Conservation (phyloP, 2,329 filamentous ascomycete species). For the Laburnicola sp. region DNA sequence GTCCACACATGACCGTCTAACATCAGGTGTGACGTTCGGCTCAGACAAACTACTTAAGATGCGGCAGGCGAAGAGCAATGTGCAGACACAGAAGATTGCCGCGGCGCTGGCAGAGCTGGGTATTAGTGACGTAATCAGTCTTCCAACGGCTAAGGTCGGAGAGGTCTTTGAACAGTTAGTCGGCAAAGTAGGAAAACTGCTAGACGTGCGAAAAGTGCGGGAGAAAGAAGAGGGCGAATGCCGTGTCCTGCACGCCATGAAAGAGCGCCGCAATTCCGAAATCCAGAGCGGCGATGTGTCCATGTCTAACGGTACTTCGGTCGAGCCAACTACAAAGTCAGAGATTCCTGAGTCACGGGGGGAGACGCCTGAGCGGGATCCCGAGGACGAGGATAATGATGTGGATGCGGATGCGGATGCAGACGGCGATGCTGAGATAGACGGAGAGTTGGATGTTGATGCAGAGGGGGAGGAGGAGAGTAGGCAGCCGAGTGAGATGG, state of each 20-base stretch:
- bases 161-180: conserved; percentile 72
- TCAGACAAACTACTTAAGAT: conserved; percentile 80
- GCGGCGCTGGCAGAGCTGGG: conserved; percentile 73
- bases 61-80: conserved; percentile 73
- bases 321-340: conserved; percentile 19
- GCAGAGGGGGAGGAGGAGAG: conserved; percentile 42
- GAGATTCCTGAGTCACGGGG: conserved; percentile 24
- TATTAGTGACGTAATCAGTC: conserved; percentile 68
- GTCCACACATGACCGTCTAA: conserved; percentile 79
- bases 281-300: conserved; percentile 21
- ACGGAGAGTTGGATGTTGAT: conserved; percentile 28
- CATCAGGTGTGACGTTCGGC: conserved; percentile 85
- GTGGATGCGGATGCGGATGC: conserved; percentile 18
- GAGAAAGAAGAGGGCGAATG: conserved; percentile 76
- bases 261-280: conserved; percentile 27
- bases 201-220: conserved; percentile 72
- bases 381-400: conserved; percentile 53
- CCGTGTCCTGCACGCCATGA: conserved; percentile 44
- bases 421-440: conserved; percentile 23
- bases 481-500: conserved; percentile 28
- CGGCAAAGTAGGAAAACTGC: conserved; percentile 65
- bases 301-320: conserved; percentile 30
- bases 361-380: conserved; percentile 54
- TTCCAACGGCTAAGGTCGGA: conserved; percentile 74
- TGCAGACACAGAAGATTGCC: conserved; percentile 74